Evolutionary conservation across 2,329 filamentous ascomycete genomes (phyloP).

Genomic region (Diaporthe sp.): DNA sequence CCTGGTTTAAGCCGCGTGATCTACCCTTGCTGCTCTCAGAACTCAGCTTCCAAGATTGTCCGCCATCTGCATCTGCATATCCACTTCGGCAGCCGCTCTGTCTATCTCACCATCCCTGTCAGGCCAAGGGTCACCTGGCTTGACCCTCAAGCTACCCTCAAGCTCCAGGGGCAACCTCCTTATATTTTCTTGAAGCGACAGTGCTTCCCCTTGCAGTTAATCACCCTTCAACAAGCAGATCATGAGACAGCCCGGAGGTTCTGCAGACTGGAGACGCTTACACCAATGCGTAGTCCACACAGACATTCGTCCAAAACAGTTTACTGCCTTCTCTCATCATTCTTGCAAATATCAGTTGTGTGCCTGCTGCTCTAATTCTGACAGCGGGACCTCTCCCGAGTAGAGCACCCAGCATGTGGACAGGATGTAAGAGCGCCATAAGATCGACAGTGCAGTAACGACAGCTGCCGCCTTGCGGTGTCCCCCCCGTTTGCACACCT

Average conservation of each 20-base stretch:
- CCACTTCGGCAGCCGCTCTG: slow-evolving; percentile 30
- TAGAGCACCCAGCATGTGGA: not conserved
- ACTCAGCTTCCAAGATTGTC: slow-evolving; percentile 21
- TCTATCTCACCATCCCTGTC: slow-evolving; percentile 29
- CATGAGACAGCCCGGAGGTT: slow-evolving; percentile 23
- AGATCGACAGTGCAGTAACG: not conserved
- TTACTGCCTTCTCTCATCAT: not conserved
- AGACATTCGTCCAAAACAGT: slow-evolving; percentile 11
- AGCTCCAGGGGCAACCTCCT: slow-evolving; percentile 26
- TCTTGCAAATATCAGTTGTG: slow-evolving; percentile 19
- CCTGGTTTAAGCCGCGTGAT: slow-evolving; percentile 24
- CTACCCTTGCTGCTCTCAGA: slow-evolving; percentile 19
- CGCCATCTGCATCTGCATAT: slow-evolving; percentile 29
- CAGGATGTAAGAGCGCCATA: not conserved
- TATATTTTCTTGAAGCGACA: slow-evolving; percentile 26
- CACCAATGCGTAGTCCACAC: slow-evolving; percentile 8
- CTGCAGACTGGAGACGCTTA: slow-evolving; percentile 7
- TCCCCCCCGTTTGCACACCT: not conserved
- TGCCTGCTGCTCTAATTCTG: slow-evolving; percentile 22
- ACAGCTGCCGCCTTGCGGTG: not conserved
- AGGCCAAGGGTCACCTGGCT: slow-evolving; percentile 21
- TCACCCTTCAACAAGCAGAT: slow-evolving; percentile 20
- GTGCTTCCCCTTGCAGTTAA: slow-evolving; percentile 29
- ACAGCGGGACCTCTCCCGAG: slow-evolving; percentile 3
- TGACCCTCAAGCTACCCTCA: slow-evolving; percentile 19